Percentiles rank a stretch among this genome's conserved stretches.
phyloP scores from a whole-genome alignment of 208 protist genomes.

The Crithidia expoeki region DNA sequence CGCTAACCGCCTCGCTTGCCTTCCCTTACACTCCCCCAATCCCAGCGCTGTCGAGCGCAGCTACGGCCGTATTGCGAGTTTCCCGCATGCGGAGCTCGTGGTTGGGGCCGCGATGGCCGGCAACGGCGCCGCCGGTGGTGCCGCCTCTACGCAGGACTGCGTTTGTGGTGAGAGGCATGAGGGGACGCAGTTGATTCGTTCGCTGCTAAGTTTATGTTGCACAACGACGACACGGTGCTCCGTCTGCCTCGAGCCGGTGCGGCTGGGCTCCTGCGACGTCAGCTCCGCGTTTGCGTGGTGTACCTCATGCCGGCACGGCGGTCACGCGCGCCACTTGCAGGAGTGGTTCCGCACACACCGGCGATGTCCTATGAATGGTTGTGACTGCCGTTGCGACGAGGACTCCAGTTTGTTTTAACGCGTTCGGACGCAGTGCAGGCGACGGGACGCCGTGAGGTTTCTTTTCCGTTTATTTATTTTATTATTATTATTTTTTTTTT shows the following conservation, averaged over 20 bases:
- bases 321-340: constrained; percentile 78
- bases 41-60: neutral
- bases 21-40: neutral
- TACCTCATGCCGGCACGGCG: constrained; percentile 79
- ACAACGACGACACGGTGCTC: constrained; percentile 44
- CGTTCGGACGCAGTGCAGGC: neutral
- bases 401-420: constrained; percentile 45
- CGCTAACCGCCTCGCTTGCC: constrained; percentile 4
- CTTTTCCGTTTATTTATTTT: neutral
- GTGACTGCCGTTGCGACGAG: constrained; percentile 78
- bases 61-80: constrained; percentile 1
- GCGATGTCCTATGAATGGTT: constrained; percentile 73
- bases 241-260: constrained; percentile 58
- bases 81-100: constrained; percentile 13
- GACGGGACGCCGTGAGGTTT: neutral
- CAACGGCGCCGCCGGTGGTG: neutral
- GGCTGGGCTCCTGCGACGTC: constrained; percentile 27
- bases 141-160: constrained; percentile 10
- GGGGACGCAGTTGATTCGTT: constrained; percentile 33
- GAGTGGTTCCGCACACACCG: constrained; percentile 81
- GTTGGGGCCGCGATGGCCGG: constrained; percentile 1
- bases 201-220: constrained; percentile 28
- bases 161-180: constrained; percentile 40
- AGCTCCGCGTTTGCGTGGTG: constrained; percentile 71
- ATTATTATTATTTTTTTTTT: neutral